Conservation (phyloP, 164 flowering plant species). For the Stephania cephalantha region DNA sequence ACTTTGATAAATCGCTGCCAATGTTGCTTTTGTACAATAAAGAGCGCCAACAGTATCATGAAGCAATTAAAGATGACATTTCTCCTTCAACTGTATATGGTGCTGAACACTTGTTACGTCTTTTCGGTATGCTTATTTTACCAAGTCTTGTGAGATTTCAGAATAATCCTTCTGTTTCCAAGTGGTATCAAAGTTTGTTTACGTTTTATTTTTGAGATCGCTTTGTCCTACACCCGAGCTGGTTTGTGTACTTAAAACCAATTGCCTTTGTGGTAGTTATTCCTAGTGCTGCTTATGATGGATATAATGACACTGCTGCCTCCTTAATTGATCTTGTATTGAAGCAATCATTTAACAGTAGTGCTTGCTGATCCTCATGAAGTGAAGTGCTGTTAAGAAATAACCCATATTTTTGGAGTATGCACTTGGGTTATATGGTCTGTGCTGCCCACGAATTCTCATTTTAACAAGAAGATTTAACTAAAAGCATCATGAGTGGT, state of each 20-base stretch:
- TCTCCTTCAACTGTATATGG: conserved; percentile 83
- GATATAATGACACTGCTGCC: background rate
- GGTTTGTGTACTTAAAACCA: background rate
- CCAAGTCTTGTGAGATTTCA: too few species aligned
- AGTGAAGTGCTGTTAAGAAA: too few species aligned
- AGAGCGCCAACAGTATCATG: conserved; percentile 70
- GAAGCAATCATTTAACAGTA: background rate
- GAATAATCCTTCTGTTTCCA: too few species aligned
- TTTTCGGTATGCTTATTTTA: conserved; percentile 60
- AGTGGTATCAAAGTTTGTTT: too few species aligned
- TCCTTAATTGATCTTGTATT: background rate
- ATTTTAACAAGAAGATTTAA: background rate
- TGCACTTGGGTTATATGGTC: background rate
- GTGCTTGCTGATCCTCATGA: too few species aligned
- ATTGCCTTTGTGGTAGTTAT: background rate
- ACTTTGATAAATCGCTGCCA: conserved; percentile 82
- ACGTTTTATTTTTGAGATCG: too few species aligned
- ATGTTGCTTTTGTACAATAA: conserved; percentile 67
- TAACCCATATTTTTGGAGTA: background rate
- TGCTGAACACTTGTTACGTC: conserved; percentile 87
- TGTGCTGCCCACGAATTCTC: background rate
- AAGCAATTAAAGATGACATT: conserved; percentile 31
- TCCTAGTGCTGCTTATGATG: background rate
- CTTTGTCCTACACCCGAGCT: background rate
- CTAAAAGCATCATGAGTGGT: background rate